Evolutionary conservation across 176 grass and related monocot species (phyloP).

Genomic region (Musa troglodytarum): DNA sequence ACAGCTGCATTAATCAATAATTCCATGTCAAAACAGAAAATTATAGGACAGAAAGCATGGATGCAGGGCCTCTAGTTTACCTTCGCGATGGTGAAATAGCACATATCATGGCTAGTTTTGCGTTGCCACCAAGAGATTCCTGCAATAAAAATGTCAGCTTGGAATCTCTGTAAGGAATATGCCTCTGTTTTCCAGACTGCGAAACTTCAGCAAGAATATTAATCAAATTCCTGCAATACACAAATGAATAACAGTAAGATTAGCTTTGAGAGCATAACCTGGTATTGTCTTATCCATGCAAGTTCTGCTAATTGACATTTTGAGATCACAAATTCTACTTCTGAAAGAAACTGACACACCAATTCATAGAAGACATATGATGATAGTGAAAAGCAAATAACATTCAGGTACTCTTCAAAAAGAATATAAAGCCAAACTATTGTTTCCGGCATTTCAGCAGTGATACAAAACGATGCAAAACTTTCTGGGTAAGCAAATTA

Average conservation of each 20-base stretch:
- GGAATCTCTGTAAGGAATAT: slow-evolving; percentile 92
- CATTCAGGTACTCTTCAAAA: too few species aligned
- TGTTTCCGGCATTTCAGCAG: too few species aligned
- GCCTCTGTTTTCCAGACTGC: slow-evolving; percentile 74
- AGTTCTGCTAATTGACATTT: too few species aligned
- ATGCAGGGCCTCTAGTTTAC: slow-evolving; percentile 17
- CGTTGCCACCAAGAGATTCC: slow-evolving; percentile 97
- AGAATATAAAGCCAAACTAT: too few species aligned
- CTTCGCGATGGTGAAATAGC: slow-evolving; percentile 73
- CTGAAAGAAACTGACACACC: too few species aligned
- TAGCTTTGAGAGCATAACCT: not conserved
- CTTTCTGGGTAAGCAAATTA: too few species aligned
- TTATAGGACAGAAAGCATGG: not conserved
- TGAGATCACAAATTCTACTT: too few species aligned
- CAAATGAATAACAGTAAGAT: slow-evolving; percentile 15
- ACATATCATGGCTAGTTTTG: slow-evolving; percentile 92
- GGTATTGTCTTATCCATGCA: too few species aligned
- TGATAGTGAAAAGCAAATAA: too few species aligned
- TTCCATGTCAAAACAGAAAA: not conserved
- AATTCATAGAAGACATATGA: too few species aligned
- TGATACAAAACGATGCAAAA: too few species aligned
- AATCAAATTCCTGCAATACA: slow-evolving; percentile 73
- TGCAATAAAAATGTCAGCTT: slow-evolving; percentile 88
- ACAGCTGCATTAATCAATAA: slow-evolving; percentile 39
- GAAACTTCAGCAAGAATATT: slow-evolving; percentile 94